Percentiles rank a stretch among this genome's conserved stretches.
Evolutionary conservation across 768 basidiomycete genomes (phyloP).

Genomic region (Serendipita sp.): DNA sequence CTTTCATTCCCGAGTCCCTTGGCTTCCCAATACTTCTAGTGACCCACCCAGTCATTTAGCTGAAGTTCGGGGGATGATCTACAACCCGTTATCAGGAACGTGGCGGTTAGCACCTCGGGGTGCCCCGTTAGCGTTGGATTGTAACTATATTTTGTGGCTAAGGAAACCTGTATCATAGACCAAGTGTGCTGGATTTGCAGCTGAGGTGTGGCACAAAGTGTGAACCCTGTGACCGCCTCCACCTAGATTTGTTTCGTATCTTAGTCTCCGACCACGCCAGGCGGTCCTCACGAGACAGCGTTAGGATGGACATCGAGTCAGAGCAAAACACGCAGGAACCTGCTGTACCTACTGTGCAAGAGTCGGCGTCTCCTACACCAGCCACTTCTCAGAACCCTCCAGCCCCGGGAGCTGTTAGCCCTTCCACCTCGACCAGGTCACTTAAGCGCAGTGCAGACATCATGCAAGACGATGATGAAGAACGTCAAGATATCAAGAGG

Average conservation of each 20-base stretch:
- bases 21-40: slow-evolving; percentile 4
- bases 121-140: slow-evolving; percentile 36
- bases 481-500: background rate
- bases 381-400: background rate
- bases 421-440: background rate
- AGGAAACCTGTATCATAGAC: slow-evolving; percentile 34
- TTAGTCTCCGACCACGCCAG: background rate
- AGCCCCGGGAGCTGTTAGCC: background rate
- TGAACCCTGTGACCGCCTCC: background rate
- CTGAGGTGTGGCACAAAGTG: too few relatives aligned
- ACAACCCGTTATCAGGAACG: slow-evolving; percentile 49
- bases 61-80: slow-evolving; percentile 65
- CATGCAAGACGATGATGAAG: slow-evolving; percentile 4
- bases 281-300: background rate
- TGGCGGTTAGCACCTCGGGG: slow-evolving; percentile 57
- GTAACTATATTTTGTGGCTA: slow-evolving; percentile 84
- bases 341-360: background rate
- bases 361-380: background rate
- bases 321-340: slow-evolving; percentile 5
- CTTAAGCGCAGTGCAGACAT: slow-evolving; percentile 3
- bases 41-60: slow-evolving; percentile 21
- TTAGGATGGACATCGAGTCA: slow-evolving; percentile 8
- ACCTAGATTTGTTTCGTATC: background rate
- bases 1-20: slow-evolving; percentile 42
- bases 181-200: too few relatives aligned